Evolutionary conservation across 2,329 filamentous ascomycete species (phyloP).

Genomic region (Penicillium sp.): DNA sequence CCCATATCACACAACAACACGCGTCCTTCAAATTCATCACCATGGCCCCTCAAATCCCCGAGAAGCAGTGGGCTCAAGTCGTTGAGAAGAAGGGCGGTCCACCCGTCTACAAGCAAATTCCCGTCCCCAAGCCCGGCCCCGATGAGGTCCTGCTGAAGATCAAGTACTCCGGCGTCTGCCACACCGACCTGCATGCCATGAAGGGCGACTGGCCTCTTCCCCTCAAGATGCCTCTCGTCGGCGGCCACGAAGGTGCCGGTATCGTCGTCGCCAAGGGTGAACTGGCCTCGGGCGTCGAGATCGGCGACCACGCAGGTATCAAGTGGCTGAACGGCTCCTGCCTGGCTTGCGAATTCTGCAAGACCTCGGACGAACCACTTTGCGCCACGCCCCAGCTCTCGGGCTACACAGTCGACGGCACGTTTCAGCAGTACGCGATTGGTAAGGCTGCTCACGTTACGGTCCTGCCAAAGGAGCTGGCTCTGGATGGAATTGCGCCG

Average conservation of each 20-base stretch:
- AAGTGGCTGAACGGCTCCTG: conserved; percentile 93
- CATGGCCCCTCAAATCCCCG: conserved; percentile 59
- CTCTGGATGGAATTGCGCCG: conserved; percentile 75
- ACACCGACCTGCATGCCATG: conserved; percentile 80
- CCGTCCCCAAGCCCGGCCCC: conserved; percentile 75
- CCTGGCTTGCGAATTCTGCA: conserved; percentile 80
- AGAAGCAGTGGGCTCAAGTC: conserved; percentile 89
- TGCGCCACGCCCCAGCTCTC: conserved; percentile 75
- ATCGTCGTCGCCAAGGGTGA: conserved; percentile 78
- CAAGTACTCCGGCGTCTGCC: conserved; percentile 88
- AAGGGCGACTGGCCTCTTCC: conserved; percentile 86
- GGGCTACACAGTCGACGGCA: conserved; percentile 89
- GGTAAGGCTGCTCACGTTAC: conserved; percentile 85
- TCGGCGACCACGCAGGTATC: conserved; percentile 85
- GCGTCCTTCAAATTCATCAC: neutral
- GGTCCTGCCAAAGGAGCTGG: conserved; percentile 73
- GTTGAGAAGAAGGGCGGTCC: conserved; percentile 77
- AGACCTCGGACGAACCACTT: conserved; percentile 76
- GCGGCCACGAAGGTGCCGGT: conserved; percentile 78
- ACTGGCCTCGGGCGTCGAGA: conserved; percentile 73
- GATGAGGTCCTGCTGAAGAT: conserved; percentile 92
- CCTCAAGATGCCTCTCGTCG: conserved; percentile 82
- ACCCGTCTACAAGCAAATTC: conserved; percentile 62
- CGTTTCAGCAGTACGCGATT: conserved; percentile 90
- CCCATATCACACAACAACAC: neutral